phyloP scores from a whole-genome alignment of 2,329 filamentous ascomycete species.

The Phyllosticta citribraziliensis region DNA sequence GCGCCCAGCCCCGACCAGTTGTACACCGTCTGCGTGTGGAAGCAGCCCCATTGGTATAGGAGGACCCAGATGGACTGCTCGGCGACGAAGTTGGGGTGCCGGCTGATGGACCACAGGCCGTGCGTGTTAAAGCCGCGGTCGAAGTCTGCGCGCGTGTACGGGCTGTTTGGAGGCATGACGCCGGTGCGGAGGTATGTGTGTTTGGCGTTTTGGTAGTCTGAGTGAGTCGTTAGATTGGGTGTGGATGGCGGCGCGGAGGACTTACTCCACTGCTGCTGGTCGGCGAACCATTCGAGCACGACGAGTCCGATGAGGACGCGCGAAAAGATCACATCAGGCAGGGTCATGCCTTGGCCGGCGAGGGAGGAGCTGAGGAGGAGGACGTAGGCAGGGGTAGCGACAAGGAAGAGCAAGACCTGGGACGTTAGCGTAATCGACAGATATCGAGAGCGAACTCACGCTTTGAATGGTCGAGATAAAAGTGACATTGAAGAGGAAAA shows the following conservation, averaged over 20 bases:
- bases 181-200: conserved; percentile 61
- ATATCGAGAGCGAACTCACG: conserved; percentile 23
- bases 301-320: conserved; percentile 47
- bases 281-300: conserved; percentile 67
- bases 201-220: conserved; percentile 76
- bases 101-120: conserved; percentile 77
- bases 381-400: conserved; percentile 75
- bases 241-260: conserved; percentile 5
- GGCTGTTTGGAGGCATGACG: conserved; percentile 51
- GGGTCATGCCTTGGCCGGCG: conserved; percentile 38
- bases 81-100: conserved; percentile 90
- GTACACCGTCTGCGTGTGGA: conserved; percentile 57
- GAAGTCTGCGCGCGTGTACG: conserved; percentile 62
- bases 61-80: conserved; percentile 87
- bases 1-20: conserved; percentile 73
- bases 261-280: conserved; percentile 84
- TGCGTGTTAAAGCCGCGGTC: conserved; percentile 80
- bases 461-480: conserved; percentile 79
- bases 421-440: conserved; percentile 9
- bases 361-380: conserved; percentile 64
- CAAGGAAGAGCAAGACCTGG: conserved; percentile 63
- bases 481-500: conserved; percentile 77
- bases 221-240: background rate
- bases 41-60: conserved; percentile 82
- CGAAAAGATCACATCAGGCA: conserved; percentile 49